Base-by-base conservation (phyloP, 2,329 filamentous ascomycete genomes). In the Pestalotiopsis fici region DNA sequence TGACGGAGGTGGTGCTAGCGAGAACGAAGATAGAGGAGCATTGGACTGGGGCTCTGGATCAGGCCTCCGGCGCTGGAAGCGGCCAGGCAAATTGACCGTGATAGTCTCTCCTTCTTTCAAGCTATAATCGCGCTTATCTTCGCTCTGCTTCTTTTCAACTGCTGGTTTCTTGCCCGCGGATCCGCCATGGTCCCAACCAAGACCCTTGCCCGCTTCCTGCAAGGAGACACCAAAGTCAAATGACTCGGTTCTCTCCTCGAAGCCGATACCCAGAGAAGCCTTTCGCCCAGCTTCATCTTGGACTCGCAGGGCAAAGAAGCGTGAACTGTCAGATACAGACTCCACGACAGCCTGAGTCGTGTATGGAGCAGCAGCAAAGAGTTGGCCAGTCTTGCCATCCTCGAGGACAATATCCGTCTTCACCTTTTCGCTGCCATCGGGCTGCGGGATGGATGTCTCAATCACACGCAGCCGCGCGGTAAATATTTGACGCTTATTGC, bases 81-180 rank as follows among this genome's bases (percentile, higher is more conserved):
- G 84, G 61, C 89, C 88, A 4, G 88, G 89, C 64, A 96, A 85
- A 77, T 92, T 93, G 71, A 97, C 90, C 27, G 91, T 93, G 73
- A 97, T 97, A 21, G 92, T 97, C 85, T 97, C 91, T 12, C 94
- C 94, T 68, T 95, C 93, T 79, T 97, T 97, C 70, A 97, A 79
- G 74, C 92, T 95, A 76, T 94, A 94, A 75, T 97, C 94, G 71
- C 87, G 88, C 80, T 90, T 91, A 75, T 88, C 87, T 66, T 83
- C 81, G 55, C 80, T 80, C 56, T 81, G 78, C 59, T 79, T 78
- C 68, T 79, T 78, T 68, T 78, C 80, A 18, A 75, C 73, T 4
- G 76, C 76, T 0, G 74, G 71, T 55, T 79, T 80, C 71, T 79
- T 78, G 72, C 75, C 71, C 25, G 76, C 73, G 25, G 74, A 75